Conservation (phyloP, 2,329 filamentous ascomycete species). For the Sporothrix curviconia region DNA sequence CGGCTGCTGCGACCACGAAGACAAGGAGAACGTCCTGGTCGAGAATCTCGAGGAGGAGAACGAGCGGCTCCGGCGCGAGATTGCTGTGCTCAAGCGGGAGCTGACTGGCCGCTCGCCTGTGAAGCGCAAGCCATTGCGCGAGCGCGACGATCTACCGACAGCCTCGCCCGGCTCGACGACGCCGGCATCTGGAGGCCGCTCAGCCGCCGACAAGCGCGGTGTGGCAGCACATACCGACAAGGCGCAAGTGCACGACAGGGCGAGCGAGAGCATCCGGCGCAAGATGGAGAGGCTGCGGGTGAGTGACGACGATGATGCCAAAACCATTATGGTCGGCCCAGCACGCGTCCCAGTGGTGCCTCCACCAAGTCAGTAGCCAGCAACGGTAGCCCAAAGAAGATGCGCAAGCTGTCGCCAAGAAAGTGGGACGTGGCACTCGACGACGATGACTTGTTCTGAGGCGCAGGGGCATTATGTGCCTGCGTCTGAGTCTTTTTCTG, state of each 20-base stretch:
- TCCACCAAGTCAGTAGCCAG: slow-evolving; percentile 19
- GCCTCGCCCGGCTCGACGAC: slow-evolving; percentile 6
- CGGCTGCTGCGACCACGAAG: slow-evolving; percentile 32
- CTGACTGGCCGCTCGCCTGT: slow-evolving; percentile 56
- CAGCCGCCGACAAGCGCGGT: slow-evolving; percentile 7
- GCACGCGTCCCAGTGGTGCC: slow-evolving; percentile 8
- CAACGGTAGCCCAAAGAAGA: slow-evolving; percentile 45
- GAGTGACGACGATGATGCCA: slow-evolving; percentile 29
- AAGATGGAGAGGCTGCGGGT: slow-evolving; percentile 47
- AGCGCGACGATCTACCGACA: slow-evolving; percentile 42
- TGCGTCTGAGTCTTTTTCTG: neutral
- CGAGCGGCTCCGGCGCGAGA: slow-evolving; percentile 58
- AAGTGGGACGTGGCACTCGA: slow-evolving; percentile 40
- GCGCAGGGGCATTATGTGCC: neutral
- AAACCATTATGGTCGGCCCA: slow-evolving; percentile 13
- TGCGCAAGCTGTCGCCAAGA: slow-evolving; percentile 42
- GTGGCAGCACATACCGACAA: neutral
- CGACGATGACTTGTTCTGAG: slow-evolving; percentile 35
- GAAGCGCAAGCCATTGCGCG: slow-evolving; percentile 49
- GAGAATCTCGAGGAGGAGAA: slow-evolving; percentile 67
- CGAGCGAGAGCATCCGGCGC: slow-evolving; percentile 32
- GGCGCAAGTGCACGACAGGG: neutral
- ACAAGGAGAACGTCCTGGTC: slow-evolving; percentile 57
- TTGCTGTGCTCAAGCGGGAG: slow-evolving; percentile 60
- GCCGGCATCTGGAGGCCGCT: slow-evolving; percentile 15